Evolutionary conservation across 306 rosid genomes (phyloP), one percentile per base, ranked within the genome.

Genomic region (Vigna trinervia): DNA sequence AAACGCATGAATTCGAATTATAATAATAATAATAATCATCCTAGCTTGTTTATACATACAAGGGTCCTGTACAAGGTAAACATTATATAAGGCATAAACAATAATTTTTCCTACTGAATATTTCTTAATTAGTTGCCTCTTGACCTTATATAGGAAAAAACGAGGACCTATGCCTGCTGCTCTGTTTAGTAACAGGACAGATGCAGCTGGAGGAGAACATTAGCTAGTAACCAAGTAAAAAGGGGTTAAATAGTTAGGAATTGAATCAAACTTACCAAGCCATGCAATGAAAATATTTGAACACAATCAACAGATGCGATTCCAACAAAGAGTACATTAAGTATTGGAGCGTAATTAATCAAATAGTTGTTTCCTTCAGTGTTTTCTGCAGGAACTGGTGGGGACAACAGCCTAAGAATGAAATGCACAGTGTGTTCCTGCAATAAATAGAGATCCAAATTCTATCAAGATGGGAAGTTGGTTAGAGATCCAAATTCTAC

Each of bases 371-470:
- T 92, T 78, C 78, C 78, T 80, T 89, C 97, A 17, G 88, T 50
- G 80, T 80, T 84, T 65, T 86, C 90, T 6, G 57, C 83, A 45
- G 96, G 97, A 85, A 88, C 79, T 4, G 91, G 94, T 59, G 98
- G 98, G 76, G 97, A 91, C 75, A 92, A 71, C 74, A 96, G 85
- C 84, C 93, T 91, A 70, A 88, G 91, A 66, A 95, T 92, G 80
- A 88, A 92, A 75, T 88, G 86, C 83, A 87, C 94, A 50, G 98
- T 87, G 60, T 95, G 96, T 78, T 95, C 99, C 99, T 95, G 97
- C 89, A 86, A 57, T 43, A 80, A 78, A 84, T 43, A 79, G 75
- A 20, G 50, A 76, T 65, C 59, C 41, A 36, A 63, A 53, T 66
- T 66, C 58, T 22, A 71, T 82, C 67, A 89, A 71, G 57, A 78